Base-by-base conservation (phyloP, 495 filamentous ascomycete species). In the Aspergillus wentii region DNA sequence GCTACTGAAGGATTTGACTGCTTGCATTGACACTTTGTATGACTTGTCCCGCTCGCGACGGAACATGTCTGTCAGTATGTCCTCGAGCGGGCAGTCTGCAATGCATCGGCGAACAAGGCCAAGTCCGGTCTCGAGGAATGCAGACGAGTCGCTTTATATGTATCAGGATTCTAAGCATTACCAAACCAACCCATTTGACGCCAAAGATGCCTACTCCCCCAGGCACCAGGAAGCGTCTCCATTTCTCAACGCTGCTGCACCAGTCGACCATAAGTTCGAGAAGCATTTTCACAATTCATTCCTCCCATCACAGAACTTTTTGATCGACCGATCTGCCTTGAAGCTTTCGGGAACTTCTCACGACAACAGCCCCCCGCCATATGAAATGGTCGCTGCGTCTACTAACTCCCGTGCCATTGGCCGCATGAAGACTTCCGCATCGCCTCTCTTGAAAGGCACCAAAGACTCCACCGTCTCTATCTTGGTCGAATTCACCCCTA, bases 11-110 rank as follows among this genome's bases (percentile, higher is more conserved):
- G 86, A 94, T 40, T 61, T 95, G 38, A 92, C 85, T 3, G 79
- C 76, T 8, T 89, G 83, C 18, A 94, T 95, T 51, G 89, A 96
- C 59, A 89, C 83, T 0, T 74, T 96, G 8, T 94, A 91, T 58
- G 86, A 94, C 40, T 68, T 96, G 9, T 94, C 87, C 5, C 70
- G 79, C 30, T 85, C 86, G 6, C 71, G 85, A 17, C 82, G 74
- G 57, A 50, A 57, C 19, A 65, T 64, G 58, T 56, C 51, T n/a
- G 59, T 54, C 13, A 63, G 56, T 36, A 72, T 73, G 59, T 51
- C 55, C 6, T 56, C 56, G 14, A 52, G 38, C 30, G 60, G 60
- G 32, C 55, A 63, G 20, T 38, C 54, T 23, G 54, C 45, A 18
- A 35, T 37, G 27, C 52, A 52, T 22, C 42, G 45, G 26, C 57